Evolutionary conservation across 1,139 yeast species (phyloP).

Genomic region (Suhomyces bolitotheri): DNA sequence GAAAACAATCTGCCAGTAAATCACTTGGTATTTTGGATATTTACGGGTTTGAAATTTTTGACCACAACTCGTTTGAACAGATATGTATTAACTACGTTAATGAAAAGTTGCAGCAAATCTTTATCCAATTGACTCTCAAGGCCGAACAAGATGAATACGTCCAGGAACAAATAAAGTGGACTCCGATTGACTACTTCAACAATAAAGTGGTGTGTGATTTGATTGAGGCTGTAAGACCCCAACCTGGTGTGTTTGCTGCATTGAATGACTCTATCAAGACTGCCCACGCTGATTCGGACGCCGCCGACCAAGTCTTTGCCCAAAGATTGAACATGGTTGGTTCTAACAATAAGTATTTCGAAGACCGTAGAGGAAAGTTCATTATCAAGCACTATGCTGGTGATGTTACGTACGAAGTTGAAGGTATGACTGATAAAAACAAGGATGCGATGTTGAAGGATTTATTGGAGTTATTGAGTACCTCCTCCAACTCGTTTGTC

Average conservation of each 20-base stretch:
- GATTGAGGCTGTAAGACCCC: constrained; percentile 89
- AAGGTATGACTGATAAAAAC: constrained; percentile 94
- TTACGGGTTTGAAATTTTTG: constrained; percentile 97
- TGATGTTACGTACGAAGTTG: constrained; percentile 90
- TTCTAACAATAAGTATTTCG: constrained; percentile 81
- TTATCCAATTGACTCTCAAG: constrained; percentile 90
- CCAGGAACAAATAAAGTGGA: constrained; percentile 94
- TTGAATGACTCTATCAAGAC: constrained; percentile 97
- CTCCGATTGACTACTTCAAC: constrained; percentile 95
- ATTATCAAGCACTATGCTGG: constrained; percentile 97
- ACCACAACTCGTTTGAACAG: constrained; percentile 95
- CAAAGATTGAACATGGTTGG: constrained; percentile 86
- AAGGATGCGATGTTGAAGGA: constrained; percentile 93
- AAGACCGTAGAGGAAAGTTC: constrained; percentile 83
- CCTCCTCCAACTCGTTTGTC: constrained; percentile 71
- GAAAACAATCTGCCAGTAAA: constrained; percentile 50
- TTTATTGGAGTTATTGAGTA: constrained; percentile 71
- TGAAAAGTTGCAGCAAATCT: constrained; percentile 95
- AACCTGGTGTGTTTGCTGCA: constrained; percentile 94
- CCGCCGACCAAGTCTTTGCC: constrained; percentile 96
- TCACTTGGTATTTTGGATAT: constrained; percentile 94
- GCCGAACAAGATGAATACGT: constrained; percentile 98
- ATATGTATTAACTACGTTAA: constrained; percentile 95
- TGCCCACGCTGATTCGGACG: constrained; percentile 96
- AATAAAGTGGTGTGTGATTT: constrained; percentile 96